phyloP scores from a whole-genome alignment of 495 filamentous ascomycete species.

The Neurospora pannonica region DNA sequence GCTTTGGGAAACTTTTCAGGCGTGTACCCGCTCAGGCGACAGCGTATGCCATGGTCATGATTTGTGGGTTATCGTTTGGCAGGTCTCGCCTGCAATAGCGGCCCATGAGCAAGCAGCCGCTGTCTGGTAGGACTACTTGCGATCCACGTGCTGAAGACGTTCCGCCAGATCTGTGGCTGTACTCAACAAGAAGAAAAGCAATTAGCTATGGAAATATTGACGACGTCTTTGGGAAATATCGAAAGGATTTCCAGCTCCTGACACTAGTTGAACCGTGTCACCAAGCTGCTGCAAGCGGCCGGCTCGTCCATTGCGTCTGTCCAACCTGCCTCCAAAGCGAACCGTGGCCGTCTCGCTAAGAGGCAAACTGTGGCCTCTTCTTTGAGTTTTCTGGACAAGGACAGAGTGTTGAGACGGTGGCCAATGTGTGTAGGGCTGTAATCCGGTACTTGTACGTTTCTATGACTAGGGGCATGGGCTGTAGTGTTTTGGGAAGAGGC shows the following conservation, averaged over 20 bases:
- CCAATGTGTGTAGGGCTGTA: neutral
- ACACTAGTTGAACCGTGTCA: neutral
- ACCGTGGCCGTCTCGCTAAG: neutral
- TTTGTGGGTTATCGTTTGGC: neutral
- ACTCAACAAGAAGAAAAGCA: neutral
- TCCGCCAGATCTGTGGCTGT: slow-evolving; percentile 11
- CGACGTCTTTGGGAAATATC: neutral
- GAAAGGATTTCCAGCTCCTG: neutral
- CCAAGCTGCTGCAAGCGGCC: neutral
- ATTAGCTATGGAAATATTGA: neutral
- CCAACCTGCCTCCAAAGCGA: neutral
- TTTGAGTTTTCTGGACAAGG: neutral
- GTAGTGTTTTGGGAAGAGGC: neutral
- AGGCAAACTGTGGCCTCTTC: neutral
- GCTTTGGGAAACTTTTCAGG: neutral
- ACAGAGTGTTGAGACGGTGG: neutral
- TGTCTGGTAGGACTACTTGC: slow-evolving; percentile 11
- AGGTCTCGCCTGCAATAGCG: slow-evolving; percentile 8
- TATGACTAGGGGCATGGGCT: neutral
- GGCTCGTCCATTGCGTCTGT: neutral
- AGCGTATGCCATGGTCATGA: neutral
- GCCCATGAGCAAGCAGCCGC: slow-evolving; percentile 5
- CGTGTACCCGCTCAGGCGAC: neutral
- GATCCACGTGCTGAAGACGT: slow-evolving; percentile 13
- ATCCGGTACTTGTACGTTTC: neutral